Percentiles rank a stretch among this genome's conserved stretches.
These are phyloP conservation scores for Fusarium lateritium DNA, from an alignment of 2,329 filamentous ascomycete genomes.

Conservation along the genomic window DNA sequence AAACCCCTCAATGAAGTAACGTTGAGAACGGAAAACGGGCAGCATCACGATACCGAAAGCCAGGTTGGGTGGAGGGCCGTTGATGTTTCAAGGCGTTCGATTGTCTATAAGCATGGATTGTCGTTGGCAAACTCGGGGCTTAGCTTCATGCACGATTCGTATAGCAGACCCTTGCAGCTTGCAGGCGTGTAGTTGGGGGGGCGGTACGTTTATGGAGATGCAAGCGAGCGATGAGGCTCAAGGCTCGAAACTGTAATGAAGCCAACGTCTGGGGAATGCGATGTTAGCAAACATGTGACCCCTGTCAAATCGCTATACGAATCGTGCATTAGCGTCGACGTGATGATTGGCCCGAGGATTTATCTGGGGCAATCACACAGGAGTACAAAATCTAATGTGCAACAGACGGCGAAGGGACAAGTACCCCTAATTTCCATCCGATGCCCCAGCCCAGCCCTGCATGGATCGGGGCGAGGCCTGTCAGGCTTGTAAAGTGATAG, in stretches of 20 bases:
- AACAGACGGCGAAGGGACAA: neutral
- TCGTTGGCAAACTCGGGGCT: conserved; percentile 34
- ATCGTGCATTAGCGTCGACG: conserved; percentile 31
- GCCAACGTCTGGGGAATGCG: conserved; percentile 25
- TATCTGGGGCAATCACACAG: neutral
- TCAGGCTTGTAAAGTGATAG: conserved; percentile 36
- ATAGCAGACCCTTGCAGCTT: conserved; percentile 41
- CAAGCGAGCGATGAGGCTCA: conserved; percentile 43
- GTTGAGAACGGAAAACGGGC: conserved; percentile 10
- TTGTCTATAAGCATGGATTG: conserved; percentile 3
- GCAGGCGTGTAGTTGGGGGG: neutral
- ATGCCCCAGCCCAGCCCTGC: neutral
- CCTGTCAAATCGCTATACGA: conserved; percentile 39
- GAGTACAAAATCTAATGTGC: neutral
- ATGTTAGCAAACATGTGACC: conserved; percentile 8
- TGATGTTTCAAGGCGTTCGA: conserved; percentile 16
- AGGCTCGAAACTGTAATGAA: conserved; percentile 22
- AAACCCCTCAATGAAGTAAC: conserved; percentile 5
- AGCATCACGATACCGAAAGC: conserved; percentile 29
- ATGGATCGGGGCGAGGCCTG: conserved; percentile 23
- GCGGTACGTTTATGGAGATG: conserved; percentile 12
- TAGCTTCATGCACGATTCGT: conserved; percentile 50
- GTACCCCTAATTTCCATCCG: conserved; percentile 31
- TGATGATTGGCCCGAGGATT: conserved; percentile 19
- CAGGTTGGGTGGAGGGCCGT: conserved; percentile 7